phyloP scores from a whole-genome alignment of 768 basidiomycete species.

The Pulveroboletus sp. region DNA sequence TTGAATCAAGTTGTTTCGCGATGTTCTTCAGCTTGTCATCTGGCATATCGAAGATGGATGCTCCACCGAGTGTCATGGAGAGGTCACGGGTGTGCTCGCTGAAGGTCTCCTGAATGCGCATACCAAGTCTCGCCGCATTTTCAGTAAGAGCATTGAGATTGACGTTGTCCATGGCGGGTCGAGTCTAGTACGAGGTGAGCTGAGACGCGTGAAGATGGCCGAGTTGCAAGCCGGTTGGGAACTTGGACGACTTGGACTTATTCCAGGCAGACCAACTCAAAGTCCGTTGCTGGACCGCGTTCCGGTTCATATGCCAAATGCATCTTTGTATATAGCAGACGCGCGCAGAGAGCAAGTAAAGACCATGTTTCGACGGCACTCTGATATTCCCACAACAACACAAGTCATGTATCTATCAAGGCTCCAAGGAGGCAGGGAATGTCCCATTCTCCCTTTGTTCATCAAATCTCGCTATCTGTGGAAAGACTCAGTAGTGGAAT shows the following conservation, averaged over 20 bases:
- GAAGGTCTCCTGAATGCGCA: conserved; percentile 78
- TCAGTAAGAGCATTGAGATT: conserved; percentile 51
- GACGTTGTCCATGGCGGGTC: conserved; percentile 29
- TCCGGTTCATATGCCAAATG: neutral
- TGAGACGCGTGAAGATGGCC: neutral
- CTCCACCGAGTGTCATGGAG: conserved; percentile 48
- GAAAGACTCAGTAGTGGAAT: neutral
- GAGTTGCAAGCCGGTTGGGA: neutral
- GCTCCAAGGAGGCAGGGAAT: conserved; percentile 89
- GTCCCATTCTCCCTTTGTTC: conserved; percentile 91
- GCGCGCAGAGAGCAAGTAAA: neutral
- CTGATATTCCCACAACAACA: conserved; percentile 11
- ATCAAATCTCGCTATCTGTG: conserved; percentile 82
- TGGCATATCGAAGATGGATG: conserved; percentile 57
- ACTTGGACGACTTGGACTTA: conserved; percentile 6
- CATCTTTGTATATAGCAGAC: neutral
- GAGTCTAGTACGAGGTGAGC: neutral
- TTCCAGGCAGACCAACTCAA: neutral
- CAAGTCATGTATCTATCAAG: conserved; percentile 35
- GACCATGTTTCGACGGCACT: neutral
- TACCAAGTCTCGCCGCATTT: conserved; percentile 79
- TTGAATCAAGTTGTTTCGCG: conserved; percentile 80
- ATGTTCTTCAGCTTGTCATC: conserved; percentile 86
- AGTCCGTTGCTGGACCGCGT: neutral
- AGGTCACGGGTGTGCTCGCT: conserved; percentile 78